A percentile compares a stretch with the other conserved stretches of the same genome.
Evolutionary conservation across 305 asterid species (phyloP).

Genomic region (Ilex paraguariensis): DNA sequence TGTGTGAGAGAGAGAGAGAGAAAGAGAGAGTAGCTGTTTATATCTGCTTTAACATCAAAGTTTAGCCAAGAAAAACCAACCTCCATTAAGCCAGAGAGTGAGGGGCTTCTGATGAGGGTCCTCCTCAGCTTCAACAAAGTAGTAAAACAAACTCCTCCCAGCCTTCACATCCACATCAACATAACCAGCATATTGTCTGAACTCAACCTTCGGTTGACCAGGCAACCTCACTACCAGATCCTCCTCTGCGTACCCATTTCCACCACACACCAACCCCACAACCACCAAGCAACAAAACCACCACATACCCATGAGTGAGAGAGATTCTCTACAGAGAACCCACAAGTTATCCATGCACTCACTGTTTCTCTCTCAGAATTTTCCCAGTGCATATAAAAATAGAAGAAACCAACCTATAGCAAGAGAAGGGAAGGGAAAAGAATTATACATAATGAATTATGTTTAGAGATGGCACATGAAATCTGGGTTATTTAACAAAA

Average conservation of each 20-base stretch:
- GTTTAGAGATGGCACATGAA: conserved; percentile 58
- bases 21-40: no score
- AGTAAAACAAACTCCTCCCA: conserved; percentile 84
- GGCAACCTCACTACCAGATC: conserved; percentile 76
- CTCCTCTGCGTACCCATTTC: conserved; percentile 60
- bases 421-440: conserved; percentile 4
- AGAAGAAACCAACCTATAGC: neutral
- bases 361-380: no score
- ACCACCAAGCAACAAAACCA: conserved; percentile 27
- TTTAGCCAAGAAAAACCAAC: conserved; percentile 19
- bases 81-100: conserved; percentile 94
- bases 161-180: conserved; percentile 72
- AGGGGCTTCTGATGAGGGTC: conserved; percentile 70
- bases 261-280: conserved; percentile 23
- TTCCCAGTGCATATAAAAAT: no score
- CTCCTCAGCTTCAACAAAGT: conserved; percentile 84
- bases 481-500: conserved; percentile 42
- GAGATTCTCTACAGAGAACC: conserved; percentile 2
- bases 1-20: no score
- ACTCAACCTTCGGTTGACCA: conserved; percentile 72
- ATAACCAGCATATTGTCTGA: conserved; percentile 88
- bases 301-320: conserved; percentile 29
- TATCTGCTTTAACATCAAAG: no score
- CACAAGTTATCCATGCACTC: neutral
- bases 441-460: conserved; percentile 4